Conservation (phyloP, 106 monocot genomes). For the Dioscorea alata region DNA sequence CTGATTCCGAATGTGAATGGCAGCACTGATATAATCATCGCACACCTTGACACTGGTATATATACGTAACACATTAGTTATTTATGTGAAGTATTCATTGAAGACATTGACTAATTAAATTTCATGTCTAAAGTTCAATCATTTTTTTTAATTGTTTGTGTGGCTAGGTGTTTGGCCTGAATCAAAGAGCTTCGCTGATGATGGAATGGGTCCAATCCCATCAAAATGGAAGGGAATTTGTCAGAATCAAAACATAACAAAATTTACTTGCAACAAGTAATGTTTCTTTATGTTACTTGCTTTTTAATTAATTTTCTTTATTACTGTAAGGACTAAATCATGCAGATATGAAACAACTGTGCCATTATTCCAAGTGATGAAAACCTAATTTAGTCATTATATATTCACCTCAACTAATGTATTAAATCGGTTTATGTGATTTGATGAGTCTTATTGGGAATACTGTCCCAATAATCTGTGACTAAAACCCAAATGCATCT, state of each 20-base stretch:
- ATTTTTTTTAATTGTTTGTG: not conserved
- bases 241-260: not conserved
- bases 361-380: no score
- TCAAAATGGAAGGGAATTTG: conserved; percentile 6
- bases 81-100: not conserved
- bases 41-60: conserved; percentile 21
- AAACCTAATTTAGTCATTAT: no score
- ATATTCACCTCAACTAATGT: no score
- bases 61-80: no score
- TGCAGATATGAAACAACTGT: no score
- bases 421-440: no score
- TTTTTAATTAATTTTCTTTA: no score
- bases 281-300: no score
- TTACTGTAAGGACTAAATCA: no score
- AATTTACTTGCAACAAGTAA: not conserved
- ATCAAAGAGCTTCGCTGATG: conserved; percentile 9
- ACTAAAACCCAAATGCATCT: no score
- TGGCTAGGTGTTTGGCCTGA: conserved; percentile 26
- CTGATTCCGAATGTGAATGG: conserved; percentile 26
- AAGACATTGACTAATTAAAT: not conserved
- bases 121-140: not conserved
- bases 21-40: conserved; percentile 30
- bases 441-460: no score
- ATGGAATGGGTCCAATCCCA: conserved; percentile 7
- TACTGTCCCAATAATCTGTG: no score